phyloP scores from a whole-genome alignment of 306 rosid genomes.

The Albizia julibrissin region DNA sequence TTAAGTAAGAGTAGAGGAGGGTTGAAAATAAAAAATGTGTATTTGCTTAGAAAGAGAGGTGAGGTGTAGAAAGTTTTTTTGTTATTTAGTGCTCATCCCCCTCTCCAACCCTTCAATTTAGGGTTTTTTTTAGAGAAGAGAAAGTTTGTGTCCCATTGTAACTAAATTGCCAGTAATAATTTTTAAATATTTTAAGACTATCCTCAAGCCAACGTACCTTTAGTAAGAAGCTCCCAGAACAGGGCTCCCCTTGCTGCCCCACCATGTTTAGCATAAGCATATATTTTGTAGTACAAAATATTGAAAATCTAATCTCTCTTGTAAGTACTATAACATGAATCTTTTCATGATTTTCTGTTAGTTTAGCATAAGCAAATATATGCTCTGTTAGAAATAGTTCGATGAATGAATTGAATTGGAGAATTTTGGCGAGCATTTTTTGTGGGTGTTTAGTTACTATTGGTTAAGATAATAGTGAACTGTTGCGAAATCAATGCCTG shows the following conservation, averaged over 20 bases:
- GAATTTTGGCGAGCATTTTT: no score
- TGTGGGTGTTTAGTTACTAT: slow-evolving; percentile 46
- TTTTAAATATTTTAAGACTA: no score
- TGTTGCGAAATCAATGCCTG: slow-evolving; percentile 80
- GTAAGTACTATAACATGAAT: slow-evolving; percentile 54
- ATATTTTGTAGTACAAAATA: slow-evolving; percentile 71
- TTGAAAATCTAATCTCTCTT: slow-evolving; percentile 69
- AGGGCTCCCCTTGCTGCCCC: slow-evolving; percentile 80
- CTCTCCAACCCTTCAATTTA: no score
- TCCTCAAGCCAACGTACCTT: no score
- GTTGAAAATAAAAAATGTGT: no score
- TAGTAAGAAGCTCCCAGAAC: slow-evolving; percentile 88
- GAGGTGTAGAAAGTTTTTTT: no score
- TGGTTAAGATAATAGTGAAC: slow-evolving; percentile 90
- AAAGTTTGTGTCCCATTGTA: no score
- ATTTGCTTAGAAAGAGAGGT: no score
- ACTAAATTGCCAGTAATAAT: no score
- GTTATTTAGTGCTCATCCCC: no score
- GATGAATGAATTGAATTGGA: neutral
- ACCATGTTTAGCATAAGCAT: slow-evolving; percentile 67
- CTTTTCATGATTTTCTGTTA: slow-evolving; percentile 68
- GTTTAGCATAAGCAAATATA: neutral
- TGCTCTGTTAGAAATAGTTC: neutral
- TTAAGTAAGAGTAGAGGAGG: no score
- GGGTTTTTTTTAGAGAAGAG: no score